Base-by-base conservation (phyloP, 164 flowering plant genomes). In the Chimonanthus salicifolius region DNA sequence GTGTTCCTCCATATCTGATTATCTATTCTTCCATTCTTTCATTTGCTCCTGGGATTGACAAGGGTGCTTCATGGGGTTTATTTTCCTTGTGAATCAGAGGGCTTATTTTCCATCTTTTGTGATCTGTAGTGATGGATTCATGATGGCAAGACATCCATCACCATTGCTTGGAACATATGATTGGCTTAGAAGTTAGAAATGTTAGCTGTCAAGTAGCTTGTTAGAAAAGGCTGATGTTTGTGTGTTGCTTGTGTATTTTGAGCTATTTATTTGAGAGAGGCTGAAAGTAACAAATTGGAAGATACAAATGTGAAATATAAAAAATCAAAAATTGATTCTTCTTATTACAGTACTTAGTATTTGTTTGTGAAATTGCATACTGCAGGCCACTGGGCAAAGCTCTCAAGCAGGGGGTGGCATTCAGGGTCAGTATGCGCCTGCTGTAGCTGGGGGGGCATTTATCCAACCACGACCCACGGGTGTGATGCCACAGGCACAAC, bases 401-500 rank as follows among this genome's bases (percentile, higher is more conserved):
- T 81, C 83, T 20, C 89, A 88, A 81, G 79, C 75, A 63, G 91
- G 86, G 21, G 44, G 60, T 46, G 83, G 83, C 73, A 76, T 77
- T 45, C 87, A 84, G 70, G 91, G 94, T 11, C 92, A 87, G 48
- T 94, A 94, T 80, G 97, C 92, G 21, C 97, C 97, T 9, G 82
- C 97, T 43, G 16, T 87, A 50, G 78, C 93, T 58, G 96, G 94
- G 60, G 95, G 85, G 6, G 75, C 82, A 68, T 71, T 85, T 54
- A 74, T 75, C 11, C 98, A 92, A 80, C 97, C 96, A 51, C 87
- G 98, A 9, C 96, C 97, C n/a, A 83, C 82, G 54, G 97, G 96
- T 72, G 84, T 83, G 84, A 87, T 80, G 58, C 85, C 87, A 43
- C 93, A 51, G 13, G 7, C 45, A 21, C 78, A 92, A 74, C 97